Base-by-base conservation (phyloP, 257 asterid species). In the Ilex asprella region DNA sequence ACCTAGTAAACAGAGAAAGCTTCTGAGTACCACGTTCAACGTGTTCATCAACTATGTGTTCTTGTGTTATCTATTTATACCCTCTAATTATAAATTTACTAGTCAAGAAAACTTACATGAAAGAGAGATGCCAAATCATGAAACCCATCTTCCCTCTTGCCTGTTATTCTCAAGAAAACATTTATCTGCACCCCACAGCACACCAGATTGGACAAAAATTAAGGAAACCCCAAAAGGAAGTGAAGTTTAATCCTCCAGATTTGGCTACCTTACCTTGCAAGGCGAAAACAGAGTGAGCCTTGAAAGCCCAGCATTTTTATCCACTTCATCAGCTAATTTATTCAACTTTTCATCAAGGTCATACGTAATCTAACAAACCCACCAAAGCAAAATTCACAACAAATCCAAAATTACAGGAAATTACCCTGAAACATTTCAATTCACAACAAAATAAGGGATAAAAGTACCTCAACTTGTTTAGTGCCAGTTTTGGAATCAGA, bases 121-220 rank as follows among this genome's bases (percentile, higher is more conserved):
- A 89, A 86, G 64, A 89, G 95, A 21, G 97, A 89, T 7, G 97
- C 97, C 81, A 89, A 76, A 66, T 89, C 95, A 68, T 89, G 97
- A 82, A 67, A 89, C 4, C 94, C 94, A 43, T 86, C 94, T n/a
- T 72, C 82, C 75, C 97, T 71, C 59, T 82, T 81, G 67, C 80
- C 84, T 7, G 95, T 89, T 51, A 89, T 89, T 71, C 97, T 77
- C 74, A 86, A 72, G 78, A 89, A 86, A 43, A 82, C 87, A 62
- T 89, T 89, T 69, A 86, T 69, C 95, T 89, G 76, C 75, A 53
- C 44, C 30, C 55, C 58, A 30, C 58, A 70, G 62, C 55, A 66
- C 60, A 31, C 30, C 59, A 68, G 21, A 58, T 47, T 60, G 30
- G 7, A 35, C 21, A 39, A 50, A 56, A 55, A 31, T 11, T 56